Evolutionary conservation across 495 filamentous ascomycete species (phyloP), one percentile per base, ranked within the genome.

Genomic region (Aspergillus homomorphus): DNA sequence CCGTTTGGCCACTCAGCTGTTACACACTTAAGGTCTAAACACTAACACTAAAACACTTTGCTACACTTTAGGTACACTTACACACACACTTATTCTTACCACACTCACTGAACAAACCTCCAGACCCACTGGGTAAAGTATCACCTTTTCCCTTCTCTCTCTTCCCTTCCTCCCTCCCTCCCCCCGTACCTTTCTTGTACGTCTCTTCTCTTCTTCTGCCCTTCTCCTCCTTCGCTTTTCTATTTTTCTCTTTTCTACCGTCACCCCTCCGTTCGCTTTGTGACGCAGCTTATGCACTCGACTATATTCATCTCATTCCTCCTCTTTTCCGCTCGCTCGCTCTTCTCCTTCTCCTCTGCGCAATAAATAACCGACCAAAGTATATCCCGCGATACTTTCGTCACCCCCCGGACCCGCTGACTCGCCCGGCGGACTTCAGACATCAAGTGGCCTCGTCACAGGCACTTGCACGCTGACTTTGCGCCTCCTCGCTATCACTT

Each of bases 391-490:
- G 15, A 19, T 57, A 18, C 12, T 7, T 50, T 50, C 55, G 4
- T n/a, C 26, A 16, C 15, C 33, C 18, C 38, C 14, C 26, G 45
- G 26, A 16, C 20, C 33, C 38, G 26, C 50, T 18, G 23, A 38
- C 38, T 44, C 19, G 22, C 24, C 53, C 26, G 30, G 26, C 20
- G 30, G 23, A 56, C 33, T 30, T 56, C 50, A 57, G 61, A 63
- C 61, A 59, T 53, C 46, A 38, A 59, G 52, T 44, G 64, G 63
- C 56, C 64, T 21, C 59, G 61, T 63, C 64, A 38, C 33, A 64
- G 64, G 59, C 64, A 61, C 64, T 59, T 58, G 54, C 53, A 41
- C 56, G 51, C 56, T 53, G 56, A 56, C 44, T 57, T 60, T 55
- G 49, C 45, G 43, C 50, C 58, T 38, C 33, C 33, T 38, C 33